These are phyloP conservation scores for Rubia peregrina DNA, from an alignment of 305 asterid genomes.

Conservation along the genomic window DNA sequence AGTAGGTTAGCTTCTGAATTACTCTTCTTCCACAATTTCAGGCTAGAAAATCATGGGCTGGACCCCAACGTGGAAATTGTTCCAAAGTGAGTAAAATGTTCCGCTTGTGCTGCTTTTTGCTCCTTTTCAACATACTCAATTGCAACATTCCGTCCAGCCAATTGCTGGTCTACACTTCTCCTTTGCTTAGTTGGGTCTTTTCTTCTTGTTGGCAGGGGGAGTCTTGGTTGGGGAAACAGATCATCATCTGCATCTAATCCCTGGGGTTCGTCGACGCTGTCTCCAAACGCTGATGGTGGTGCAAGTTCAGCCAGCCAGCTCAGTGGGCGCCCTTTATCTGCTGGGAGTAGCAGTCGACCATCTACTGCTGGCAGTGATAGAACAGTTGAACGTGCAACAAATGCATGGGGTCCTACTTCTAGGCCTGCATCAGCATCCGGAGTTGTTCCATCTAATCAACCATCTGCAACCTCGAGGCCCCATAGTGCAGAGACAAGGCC, in stretches of 20 bases:
- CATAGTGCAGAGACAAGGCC: slow-evolving; percentile 95
- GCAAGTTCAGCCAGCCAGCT: slow-evolving; percentile 63
- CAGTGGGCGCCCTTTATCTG: slow-evolving; percentile 85
- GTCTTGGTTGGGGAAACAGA: slow-evolving; percentile 90
- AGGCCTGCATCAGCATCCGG: slow-evolving; percentile 99
- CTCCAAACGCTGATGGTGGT: slow-evolving; percentile 80
- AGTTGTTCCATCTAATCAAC: slow-evolving; percentile 56
- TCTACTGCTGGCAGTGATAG: slow-evolving; percentile 90
- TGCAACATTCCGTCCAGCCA: background rate
- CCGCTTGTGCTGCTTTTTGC: background rate
- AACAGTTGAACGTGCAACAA: slow-evolving; percentile 49
- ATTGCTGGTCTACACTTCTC: slow-evolving; percentile 14
- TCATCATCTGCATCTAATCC: slow-evolving; percentile 83
- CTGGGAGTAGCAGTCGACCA: slow-evolving; percentile 93
- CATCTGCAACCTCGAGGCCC: slow-evolving; percentile 70
- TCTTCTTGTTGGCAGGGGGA: slow-evolving; percentile 54
- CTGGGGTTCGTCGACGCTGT: slow-evolving; percentile 62
- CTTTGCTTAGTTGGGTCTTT: slow-evolving; percentile 22
- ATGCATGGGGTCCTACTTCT: slow-evolving; percentile 80
- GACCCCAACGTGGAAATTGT: slow-evolving; percentile 95
- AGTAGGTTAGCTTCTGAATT: slow-evolving; percentile 26
- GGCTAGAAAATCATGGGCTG: slow-evolving; percentile 95
- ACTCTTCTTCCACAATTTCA: slow-evolving; percentile 26
- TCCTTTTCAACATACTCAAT: background rate
- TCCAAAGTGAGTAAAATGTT: slow-evolving; percentile 74